Evolutionary conservation across 2,329 filamentous ascomycete species (phyloP).

Genomic region (Scopulariopsis brevicaulis): DNA sequence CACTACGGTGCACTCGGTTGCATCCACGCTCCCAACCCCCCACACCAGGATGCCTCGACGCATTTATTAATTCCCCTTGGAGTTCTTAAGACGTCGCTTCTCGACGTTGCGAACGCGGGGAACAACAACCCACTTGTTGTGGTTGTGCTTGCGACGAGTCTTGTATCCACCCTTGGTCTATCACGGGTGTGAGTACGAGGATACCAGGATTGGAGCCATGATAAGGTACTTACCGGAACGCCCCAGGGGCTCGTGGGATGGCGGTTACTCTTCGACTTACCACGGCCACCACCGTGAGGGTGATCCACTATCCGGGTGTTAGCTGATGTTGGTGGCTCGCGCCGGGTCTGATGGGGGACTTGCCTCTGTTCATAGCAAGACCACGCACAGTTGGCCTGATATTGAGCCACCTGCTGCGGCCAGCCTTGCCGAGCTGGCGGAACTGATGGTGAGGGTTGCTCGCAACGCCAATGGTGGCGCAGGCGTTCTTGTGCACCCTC

Average conservation of each 20-base stretch:
- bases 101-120: conserved; percentile 81
- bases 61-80: conserved; percentile 6
- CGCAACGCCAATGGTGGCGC: conserved; percentile 85
- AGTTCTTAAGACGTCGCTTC: conserved; percentile 61
- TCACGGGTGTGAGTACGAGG: conserved; percentile 15
- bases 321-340: not conserved
- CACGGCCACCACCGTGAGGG: conserved; percentile 96
- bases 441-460: conserved; percentile 93
- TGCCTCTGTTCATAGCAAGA: conserved; percentile 95
- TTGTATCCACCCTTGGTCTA: conserved; percentile 81
- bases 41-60: not conserved
- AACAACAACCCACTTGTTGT: conserved; percentile 84
- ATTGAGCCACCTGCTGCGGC: conserved; percentile 84
- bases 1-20: not conserved
- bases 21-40: not conserved
- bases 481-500: conserved; percentile 81
- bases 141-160: conserved; percentile 77
- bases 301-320: conserved; percentile 61
- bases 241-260: conserved; percentile 96
- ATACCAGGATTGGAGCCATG: not conserved
- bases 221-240: conserved; percentile 58
- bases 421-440: conserved; percentile 86
- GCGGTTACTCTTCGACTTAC: conserved; percentile 98
- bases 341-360: conserved; percentile 14
- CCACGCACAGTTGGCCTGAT: conserved; percentile 92